Conservation (phyloP, 2,329 filamentous ascomycete species). For the Plenodomus lindquistii region DNA sequence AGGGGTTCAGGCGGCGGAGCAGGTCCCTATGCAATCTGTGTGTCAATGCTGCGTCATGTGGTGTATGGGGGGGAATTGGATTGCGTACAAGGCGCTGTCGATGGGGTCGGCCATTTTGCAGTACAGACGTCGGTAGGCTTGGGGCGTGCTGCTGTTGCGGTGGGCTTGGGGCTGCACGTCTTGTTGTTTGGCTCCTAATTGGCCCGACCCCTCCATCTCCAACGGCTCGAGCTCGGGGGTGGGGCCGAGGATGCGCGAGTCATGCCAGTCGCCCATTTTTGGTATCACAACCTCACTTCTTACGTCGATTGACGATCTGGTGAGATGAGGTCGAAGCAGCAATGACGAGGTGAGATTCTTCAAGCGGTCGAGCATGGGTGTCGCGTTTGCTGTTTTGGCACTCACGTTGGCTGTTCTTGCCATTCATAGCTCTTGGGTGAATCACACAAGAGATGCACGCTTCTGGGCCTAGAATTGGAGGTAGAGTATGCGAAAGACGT, state of each 20-base stretch:
- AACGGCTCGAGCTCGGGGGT: slow-evolving; percentile 10
- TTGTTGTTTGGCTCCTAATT: slow-evolving; percentile 12
- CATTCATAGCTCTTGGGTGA: too few relatives aligned
- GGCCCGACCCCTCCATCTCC: slow-evolving; percentile 22
- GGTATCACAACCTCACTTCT: background rate
- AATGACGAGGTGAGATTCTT: too few relatives aligned
- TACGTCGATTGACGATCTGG: background rate
- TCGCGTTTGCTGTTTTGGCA: too few relatives aligned
- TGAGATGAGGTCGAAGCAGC: too few relatives aligned
- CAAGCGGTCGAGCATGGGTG: too few relatives aligned
- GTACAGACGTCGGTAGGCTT: slow-evolving; percentile 2
- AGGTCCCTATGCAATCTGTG: slow-evolving; percentile 96
- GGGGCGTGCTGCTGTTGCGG: slow-evolving; percentile 17
- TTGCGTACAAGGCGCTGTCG: slow-evolving; percentile 79
- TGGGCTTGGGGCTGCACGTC: slow-evolving; percentile 13
- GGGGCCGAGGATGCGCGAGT: slow-evolving; percentile 20
- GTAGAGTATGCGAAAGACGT: too few relatives aligned
- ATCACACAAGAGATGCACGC: too few relatives aligned
- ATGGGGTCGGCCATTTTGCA: slow-evolving; percentile 43
- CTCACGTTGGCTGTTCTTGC: too few relatives aligned
- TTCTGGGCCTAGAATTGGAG: too few relatives aligned
- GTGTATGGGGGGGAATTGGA: too few relatives aligned
- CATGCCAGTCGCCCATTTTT: slow-evolving; percentile 11
- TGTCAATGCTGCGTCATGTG: too few relatives aligned
- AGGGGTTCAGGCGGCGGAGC: slow-evolving; percentile 94